phyloP scores from a whole-genome alignment of 768 basidiomycete species.

The Chalciporus pseudorubinellus region DNA sequence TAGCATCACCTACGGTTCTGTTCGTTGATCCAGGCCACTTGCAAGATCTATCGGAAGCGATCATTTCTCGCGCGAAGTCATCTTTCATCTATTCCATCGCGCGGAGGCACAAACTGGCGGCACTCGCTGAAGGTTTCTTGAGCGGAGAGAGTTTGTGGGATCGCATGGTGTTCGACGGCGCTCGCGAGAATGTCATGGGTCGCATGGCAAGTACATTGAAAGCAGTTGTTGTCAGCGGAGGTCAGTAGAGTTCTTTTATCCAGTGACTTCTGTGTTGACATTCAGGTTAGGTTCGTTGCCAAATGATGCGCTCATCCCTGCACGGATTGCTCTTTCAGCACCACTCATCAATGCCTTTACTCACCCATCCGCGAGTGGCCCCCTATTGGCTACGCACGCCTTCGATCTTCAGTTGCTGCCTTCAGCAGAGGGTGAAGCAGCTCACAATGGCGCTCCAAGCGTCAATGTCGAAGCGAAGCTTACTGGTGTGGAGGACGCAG shows the following conservation, averaged over 20 bases:
- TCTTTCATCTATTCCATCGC: conserved; percentile 59
- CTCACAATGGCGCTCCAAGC: conserved; percentile 76
- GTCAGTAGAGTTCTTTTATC: conserved; percentile 38
- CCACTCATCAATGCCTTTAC: conserved; percentile 66
- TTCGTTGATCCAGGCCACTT: conserved; percentile 70
- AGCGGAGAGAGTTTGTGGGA: conserved; percentile 86
- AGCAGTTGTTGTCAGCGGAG: conserved; percentile 69
- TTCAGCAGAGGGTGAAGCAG: conserved; percentile 30
- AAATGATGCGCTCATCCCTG: conserved; percentile 50
- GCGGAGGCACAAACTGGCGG: conserved; percentile 74
- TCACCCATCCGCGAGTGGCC: conserved; percentile 67
- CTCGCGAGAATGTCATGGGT: conserved; percentile 59
- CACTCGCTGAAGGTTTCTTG: conserved; percentile 68
- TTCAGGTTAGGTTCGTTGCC: conserved; percentile 45
- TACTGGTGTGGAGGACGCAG: conserved; percentile 60
- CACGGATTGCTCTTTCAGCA: conserved; percentile 73
- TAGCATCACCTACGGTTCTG: conserved; percentile 76
- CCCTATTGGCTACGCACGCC: conserved; percentile 78
- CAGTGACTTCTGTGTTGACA: not conserved
- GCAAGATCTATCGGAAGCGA: conserved; percentile 47
- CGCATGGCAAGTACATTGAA: conserved; percentile 61
- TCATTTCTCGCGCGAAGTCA: conserved; percentile 54
- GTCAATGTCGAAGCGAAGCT: conserved; percentile 84
- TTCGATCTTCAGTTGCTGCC: conserved; percentile 81
- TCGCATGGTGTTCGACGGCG: conserved; percentile 66